Percentiles rank a stretch among this genome's conserved stretches.
Conservation (phyloP, 208 protist genomes). For the Acanthamoeba sp. region DNA sequence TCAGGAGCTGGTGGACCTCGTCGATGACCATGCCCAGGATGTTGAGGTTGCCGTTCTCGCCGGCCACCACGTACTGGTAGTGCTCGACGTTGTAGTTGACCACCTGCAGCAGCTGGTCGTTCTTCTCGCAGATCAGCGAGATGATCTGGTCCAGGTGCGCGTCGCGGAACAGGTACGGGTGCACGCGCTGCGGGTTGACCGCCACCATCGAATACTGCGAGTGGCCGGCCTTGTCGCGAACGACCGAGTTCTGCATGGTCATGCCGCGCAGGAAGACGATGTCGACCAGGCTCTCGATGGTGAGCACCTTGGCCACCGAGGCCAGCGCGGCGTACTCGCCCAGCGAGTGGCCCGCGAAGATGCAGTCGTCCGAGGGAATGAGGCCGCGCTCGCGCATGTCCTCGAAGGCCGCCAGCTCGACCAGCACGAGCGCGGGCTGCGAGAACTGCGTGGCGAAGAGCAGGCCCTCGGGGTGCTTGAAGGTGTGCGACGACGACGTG, state of each 20-base stretch:
- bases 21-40: conserved; percentile 86
- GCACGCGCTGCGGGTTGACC: conserved; percentile 88
- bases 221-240: conserved; percentile 84
- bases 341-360: conserved; percentile 91
- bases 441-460: conserved; percentile 91
- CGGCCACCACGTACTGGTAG: conserved; percentile 90
- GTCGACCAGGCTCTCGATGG: conserved; percentile 85
- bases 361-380: conserved; percentile 60
- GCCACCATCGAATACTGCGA: conserved; percentile 90
- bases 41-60: conserved; percentile 86
- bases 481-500: conserved; percentile 84
- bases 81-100: conserved; percentile 92
- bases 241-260: conserved; percentile 90
- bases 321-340: conserved; percentile 91
- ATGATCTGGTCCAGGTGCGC: conserved; percentile 81
- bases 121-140: conserved; percentile 75
- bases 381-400: conserved; percentile 84
- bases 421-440: conserved; percentile 88
- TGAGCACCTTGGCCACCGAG: conserved; percentile 86
- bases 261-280: conserved; percentile 90
- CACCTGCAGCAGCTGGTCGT: conserved; percentile 86
- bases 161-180: conserved; percentile 65
- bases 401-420: conserved; percentile 89
- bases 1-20: conserved; percentile 74
- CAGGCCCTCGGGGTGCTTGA: conserved; percentile 89